Conservation (phyloP, 1,139 yeast genomes). For the Maudiozyma humilis region DNA sequence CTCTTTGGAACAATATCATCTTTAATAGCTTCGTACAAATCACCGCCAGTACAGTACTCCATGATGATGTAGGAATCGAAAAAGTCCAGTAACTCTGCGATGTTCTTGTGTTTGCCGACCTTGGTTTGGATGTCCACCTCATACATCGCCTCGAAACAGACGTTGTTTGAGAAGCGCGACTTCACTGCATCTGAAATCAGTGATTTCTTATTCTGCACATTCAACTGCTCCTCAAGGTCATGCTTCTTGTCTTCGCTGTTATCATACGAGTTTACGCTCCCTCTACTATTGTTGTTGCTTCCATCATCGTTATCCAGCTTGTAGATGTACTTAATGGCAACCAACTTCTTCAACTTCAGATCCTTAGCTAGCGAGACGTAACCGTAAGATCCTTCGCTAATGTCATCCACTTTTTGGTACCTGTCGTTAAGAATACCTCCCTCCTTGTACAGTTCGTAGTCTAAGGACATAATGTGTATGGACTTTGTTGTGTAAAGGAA, state of each 20-base stretch:
- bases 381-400: conserved; percentile 92
- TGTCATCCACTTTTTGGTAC: conserved; percentile 64
- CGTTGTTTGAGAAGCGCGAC: conserved; percentile 31
- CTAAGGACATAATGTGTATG: conserved; percentile 14
- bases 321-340: conserved; percentile 76
- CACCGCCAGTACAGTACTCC: conserved; percentile 89
- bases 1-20: conserved; percentile 74
- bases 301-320: conserved; percentile 27
- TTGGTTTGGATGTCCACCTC: conserved; percentile 69
- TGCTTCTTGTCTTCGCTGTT: conserved; percentile 22
- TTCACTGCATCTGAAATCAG: conserved; percentile 30
- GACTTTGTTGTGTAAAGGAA: background rate
- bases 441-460: conserved; percentile 43
- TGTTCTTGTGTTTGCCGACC: conserved; percentile 47
- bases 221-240: conserved; percentile 10
- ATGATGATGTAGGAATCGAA: conserved; percentile 75
- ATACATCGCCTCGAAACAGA: conserved; percentile 61
- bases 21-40: conserved; percentile 85
- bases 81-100: conserved; percentile 62
- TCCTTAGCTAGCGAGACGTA: conserved; percentile 84
- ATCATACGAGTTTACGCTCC: conserved; percentile 9
- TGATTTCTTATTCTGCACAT: conserved; percentile 17
- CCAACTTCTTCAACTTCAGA: conserved; percentile 45
- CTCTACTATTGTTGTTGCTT: conserved; percentile 5
- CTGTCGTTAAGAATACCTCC: conserved; percentile 57